These are phyloP conservation scores for Lepidium campestre DNA, from an alignment of 441 rosid genomes.

Conservation along the genomic window DNA sequence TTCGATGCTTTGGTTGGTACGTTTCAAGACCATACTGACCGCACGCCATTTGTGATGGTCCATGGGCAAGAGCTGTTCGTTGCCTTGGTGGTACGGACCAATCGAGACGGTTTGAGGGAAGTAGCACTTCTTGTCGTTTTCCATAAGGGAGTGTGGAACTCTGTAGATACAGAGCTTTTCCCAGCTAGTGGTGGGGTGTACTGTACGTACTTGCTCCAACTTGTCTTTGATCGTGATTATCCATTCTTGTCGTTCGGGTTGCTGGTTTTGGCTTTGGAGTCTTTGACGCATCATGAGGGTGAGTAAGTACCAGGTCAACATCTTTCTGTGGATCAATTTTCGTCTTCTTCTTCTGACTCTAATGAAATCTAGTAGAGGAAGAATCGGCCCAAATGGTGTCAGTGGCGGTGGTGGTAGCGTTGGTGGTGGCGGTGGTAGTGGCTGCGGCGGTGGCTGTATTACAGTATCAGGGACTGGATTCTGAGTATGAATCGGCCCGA, in stretches of 20 bases:
- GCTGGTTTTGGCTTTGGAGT: constrained; percentile 36
- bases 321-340: constrained; percentile 36
- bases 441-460: not conserved
- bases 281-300: constrained; percentile 73
- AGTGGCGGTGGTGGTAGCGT: not conserved
- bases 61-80: constrained; percentile 59
- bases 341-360: not conserved
- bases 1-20: constrained; percentile 41
- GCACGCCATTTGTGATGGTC: constrained; percentile 82
- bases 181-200: constrained; percentile 49
- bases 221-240: constrained; percentile 50
- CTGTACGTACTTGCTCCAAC: constrained; percentile 48
- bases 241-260: constrained; percentile 43
- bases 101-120: constrained; percentile 74
- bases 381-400: constrained; percentile 1
- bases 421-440: not conserved
- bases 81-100: constrained; percentile 79
- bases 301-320: constrained; percentile 78
- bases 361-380: not conserved
- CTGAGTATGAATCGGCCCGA: not conserved
- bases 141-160: constrained; percentile 64
- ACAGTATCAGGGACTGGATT: too few species aligned
- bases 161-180: constrained; percentile 54
- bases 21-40: constrained; percentile 53
- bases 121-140: constrained; percentile 63